phyloP scores from a whole-genome alignment of 83 land plant genomes.

The Picea mariana region DNA sequence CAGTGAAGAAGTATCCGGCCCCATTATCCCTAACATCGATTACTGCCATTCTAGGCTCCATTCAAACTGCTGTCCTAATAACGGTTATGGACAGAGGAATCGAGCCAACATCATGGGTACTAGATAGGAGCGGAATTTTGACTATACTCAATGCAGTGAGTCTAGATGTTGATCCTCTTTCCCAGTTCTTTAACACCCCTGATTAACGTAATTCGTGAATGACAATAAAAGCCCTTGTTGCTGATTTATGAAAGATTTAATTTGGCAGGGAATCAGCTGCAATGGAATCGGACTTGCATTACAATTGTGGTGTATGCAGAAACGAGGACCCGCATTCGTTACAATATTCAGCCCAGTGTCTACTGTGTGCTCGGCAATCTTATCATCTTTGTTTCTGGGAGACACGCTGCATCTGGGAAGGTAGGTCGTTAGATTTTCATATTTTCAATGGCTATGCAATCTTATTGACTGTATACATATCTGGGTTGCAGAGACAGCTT shows the following conservation, averaged over 20 bases:
- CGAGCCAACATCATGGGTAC: background rate
- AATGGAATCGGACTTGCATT: background rate
- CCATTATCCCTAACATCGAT: background rate
- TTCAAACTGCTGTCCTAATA: background rate
- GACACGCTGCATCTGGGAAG: slow-evolving; percentile 49
- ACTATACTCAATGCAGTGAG: slow-evolving; percentile 13
- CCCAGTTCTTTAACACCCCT: background rate
- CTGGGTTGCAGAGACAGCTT: no score
- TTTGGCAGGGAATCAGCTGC: background rate
- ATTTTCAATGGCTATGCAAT: no score
- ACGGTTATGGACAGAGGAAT: background rate
- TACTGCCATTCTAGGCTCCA: background rate
- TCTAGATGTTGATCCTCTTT: slow-evolving; percentile 2
- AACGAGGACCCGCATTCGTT: slow-evolving; percentile 47
- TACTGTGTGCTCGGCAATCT: slow-evolving; percentile 24
- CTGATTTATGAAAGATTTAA: background rate
- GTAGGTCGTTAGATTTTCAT: slow-evolving; percentile 16
- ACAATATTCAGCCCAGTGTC: slow-evolving; percentile 46
- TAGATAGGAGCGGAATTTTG: background rate
- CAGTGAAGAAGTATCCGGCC: slow-evolving; percentile 4
- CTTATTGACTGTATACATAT: no score
- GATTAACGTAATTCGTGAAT: background rate
- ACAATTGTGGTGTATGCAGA: slow-evolving; percentile 34
- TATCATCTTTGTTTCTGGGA: slow-evolving; percentile 29
- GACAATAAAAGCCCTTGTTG: background rate